phyloP scores from a whole-genome alignment of 2,329 filamentous ascomycete genomes.

The Diaporthe sp. region DNA sequence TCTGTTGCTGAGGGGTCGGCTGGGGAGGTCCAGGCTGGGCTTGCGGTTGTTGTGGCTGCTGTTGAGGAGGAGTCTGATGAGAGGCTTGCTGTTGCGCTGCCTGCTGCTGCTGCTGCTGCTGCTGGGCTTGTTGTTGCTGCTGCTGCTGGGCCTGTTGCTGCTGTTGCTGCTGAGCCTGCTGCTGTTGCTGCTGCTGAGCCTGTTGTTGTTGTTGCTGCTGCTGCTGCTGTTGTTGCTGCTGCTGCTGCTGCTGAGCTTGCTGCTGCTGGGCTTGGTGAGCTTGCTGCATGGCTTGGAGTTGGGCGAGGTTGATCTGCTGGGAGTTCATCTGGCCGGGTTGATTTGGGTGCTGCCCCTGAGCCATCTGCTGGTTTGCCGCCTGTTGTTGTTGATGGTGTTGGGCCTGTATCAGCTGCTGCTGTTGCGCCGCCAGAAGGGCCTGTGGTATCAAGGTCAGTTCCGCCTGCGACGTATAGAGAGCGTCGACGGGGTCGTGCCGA shows the following conservation, averaged over 20 bases:
- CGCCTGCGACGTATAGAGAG: constrained; percentile 35
- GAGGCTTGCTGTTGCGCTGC: constrained; percentile 42
- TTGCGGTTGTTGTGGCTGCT: constrained; percentile 43
- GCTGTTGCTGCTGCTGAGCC: constrained; percentile 48
- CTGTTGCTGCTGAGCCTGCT: constrained; percentile 57
- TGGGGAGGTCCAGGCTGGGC: constrained; percentile 44
- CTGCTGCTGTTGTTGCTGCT: constrained; percentile 56
- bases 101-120: constrained; percentile 40
- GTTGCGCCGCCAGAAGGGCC: constrained; percentile 59
- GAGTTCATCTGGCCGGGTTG: constrained; percentile 63
- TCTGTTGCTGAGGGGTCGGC: constrained; percentile 48
- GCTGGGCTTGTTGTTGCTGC: constrained; percentile 40
- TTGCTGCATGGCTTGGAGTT: constrained; percentile 53
- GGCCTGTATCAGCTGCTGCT: constrained; percentile 57
- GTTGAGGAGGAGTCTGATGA: constrained; percentile 40
- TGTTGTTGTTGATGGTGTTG: constrained; percentile 57
- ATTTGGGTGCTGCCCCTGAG: constrained; percentile 57
- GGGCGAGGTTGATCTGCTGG: constrained; percentile 53
- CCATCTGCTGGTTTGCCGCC: constrained; percentile 55
- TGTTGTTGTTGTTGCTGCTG: constrained; percentile 58
- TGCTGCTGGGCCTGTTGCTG: constrained; percentile 57
- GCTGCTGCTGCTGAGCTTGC: constrained; percentile 47
- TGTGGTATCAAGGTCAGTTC: constrained; percentile 42
- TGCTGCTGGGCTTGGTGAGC: constrained; percentile 47
- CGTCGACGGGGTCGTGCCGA: constrained; percentile 35